Conservation (phyloP, 1,284 basidiomycete genomes). For the Sutorius eximius region DNA sequence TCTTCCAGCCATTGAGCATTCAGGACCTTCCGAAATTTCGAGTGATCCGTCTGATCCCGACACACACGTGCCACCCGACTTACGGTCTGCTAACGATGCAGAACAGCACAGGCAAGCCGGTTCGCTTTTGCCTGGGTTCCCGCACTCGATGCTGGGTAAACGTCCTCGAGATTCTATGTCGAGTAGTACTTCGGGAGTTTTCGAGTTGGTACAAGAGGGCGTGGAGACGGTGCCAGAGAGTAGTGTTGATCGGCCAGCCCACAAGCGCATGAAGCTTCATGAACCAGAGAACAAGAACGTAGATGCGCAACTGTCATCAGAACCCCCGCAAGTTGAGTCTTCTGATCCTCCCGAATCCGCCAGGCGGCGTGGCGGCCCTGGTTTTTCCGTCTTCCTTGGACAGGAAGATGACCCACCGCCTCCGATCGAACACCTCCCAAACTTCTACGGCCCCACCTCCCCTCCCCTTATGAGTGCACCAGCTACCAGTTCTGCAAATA, state of each 20-base stretch:
- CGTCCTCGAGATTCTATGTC: constrained; percentile 52
- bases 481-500: constrained; percentile 45
- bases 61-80: constrained; percentile 8
- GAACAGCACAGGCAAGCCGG: constrained; percentile 25
- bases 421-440: constrained; percentile 51
- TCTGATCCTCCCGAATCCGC: constrained; percentile 4
- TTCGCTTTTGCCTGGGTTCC: constrained; percentile 40
- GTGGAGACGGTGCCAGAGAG: constrained; percentile 39
- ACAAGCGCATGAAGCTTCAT: constrained; percentile 50
- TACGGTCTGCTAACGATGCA: constrained; percentile 21
- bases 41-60: constrained; percentile 26
- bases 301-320: constrained; percentile 7
- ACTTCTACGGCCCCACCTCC: constrained; percentile 46
- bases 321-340: constrained; percentile 6
- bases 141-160: constrained; percentile 56
- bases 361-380: constrained; percentile 27
- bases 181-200: constrained; percentile 41
- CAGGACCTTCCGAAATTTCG: constrained; percentile 20
- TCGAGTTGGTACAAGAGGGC: constrained; percentile 43
- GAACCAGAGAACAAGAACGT: constrained; percentile 12
- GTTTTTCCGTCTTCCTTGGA: constrained; percentile 46
- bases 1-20: constrained; percentile 18
- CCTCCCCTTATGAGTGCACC: constrained; percentile 34
- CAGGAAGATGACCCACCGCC: constrained; percentile 47
- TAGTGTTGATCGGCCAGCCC: constrained; percentile 43